Evolutionary conservation across 2,329 filamentous ascomycete genomes (phyloP), one percentile per base, ranked within the genome.

Genomic region (Ceratocystis cubensis): DNA sequence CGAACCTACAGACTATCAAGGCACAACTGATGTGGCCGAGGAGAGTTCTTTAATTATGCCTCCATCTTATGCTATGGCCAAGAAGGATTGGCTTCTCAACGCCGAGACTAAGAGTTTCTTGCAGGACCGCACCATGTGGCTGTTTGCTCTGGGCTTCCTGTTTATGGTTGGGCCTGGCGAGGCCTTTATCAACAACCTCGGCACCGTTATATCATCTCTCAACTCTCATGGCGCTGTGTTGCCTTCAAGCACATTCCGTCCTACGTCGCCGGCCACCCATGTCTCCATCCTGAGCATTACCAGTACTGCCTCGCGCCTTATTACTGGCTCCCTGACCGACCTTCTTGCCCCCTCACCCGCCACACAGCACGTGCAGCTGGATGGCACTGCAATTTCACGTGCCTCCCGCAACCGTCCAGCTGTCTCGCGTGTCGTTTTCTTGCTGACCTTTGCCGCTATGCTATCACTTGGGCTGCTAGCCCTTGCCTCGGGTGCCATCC

Each of bases 141-240:
- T 86, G 73, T 87, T 99, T 70, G 91, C 93, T 0, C 78, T 87
- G 0, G 92, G 91, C 22, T 97, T 99, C 76, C 90, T 97, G 75
- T 82, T 97, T 69, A 89, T 96, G 71, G 89, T 92, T 65, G 94
- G 94, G 0, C 93, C 94, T 0, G 93, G 92, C n/a, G 94, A 99
- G 76, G 89, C 93, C 10, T 99, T 96, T 75, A 91, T 97, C 77
- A 99, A 97, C 77, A 99, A 97, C 72, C 79, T 99, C 8, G 94
- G 94, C 45, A 96, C 92, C 28, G 87, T 99, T 69, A 92, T 97
- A 71, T 88, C 89, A 70, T 96, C 93, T 0, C 80, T 96, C 2
- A 76, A 62, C 71, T 74, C 2, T 73, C 77, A 65, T 45, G 69
- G 13, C 41, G 30, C 48, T n/a, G 64, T 44, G 13, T 56, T 62